Conservation (phyloP, 306 rosid genomes). For the Trifolium dubium region DNA sequence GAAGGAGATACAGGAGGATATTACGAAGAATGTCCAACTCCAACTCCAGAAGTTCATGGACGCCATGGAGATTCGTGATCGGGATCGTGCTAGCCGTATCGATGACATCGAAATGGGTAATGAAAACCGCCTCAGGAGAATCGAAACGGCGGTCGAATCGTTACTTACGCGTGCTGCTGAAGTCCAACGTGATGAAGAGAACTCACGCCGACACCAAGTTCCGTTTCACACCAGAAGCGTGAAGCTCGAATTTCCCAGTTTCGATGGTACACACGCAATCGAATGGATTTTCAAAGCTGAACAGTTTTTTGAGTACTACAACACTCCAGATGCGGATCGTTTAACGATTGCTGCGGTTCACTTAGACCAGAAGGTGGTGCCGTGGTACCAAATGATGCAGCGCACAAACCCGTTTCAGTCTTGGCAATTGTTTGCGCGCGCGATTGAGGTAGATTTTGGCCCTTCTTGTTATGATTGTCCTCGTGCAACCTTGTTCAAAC, state of each 20-base stretch:
- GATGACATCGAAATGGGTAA: not conserved
- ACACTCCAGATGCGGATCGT: not conserved
- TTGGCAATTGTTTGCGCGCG: not conserved
- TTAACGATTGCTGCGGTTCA: not conserved
- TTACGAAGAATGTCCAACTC: not conserved
- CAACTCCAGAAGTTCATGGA: not conserved
- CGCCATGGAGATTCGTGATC: not conserved
- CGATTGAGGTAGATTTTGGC: not conserved
- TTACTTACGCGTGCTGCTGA: not conserved
- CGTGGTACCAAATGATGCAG: not conserved
- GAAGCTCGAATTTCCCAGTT: not conserved
- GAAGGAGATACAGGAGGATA: not conserved
- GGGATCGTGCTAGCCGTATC: not conserved
- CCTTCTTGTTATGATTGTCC: conserved; percentile 1
- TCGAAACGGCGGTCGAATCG: not conserved
- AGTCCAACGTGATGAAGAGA: not conserved
- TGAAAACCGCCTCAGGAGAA: not conserved
- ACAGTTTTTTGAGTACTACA: not conserved
- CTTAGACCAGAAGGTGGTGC: not conserved
- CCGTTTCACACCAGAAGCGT: no score
- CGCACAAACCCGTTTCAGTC: not conserved
- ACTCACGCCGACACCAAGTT: not conserved
- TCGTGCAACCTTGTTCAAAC: not conserved
- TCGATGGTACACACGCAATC: not conserved
- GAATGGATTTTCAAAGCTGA: not conserved